Percentiles rank a stretch among this genome's conserved stretches.
These are phyloP conservation scores for Phialophora macrospora DNA, from an alignment of 2,329 filamentous ascomycete genomes.

Conservation along the genomic window DNA sequence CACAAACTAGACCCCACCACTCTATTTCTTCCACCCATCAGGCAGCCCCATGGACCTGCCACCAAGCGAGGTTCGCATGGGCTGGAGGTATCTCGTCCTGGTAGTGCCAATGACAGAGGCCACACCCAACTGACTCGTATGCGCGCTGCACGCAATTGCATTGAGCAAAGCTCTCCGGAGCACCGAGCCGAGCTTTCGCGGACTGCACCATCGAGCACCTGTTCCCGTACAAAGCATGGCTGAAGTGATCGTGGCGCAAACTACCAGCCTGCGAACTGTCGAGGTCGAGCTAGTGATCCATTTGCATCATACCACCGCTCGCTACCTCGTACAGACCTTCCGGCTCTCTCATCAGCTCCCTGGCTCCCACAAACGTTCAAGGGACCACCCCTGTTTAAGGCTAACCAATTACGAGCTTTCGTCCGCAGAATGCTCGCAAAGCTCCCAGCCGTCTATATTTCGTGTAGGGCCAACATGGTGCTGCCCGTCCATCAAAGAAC, in stretches of 20 bases:
- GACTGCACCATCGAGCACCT: background rate
- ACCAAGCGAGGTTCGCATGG: constrained; percentile 15
- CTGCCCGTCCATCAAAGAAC: constrained; percentile 3
- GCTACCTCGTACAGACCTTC: background rate
- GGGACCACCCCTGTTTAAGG: constrained; percentile 15
- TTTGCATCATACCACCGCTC: background rate
- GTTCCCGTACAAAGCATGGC: background rate
- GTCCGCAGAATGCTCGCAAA: constrained; percentile 9
- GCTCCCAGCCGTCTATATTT: constrained; percentile 32
- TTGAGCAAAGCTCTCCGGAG: constrained; percentile 1
- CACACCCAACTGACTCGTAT: background rate
- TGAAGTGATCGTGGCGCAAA: background rate
- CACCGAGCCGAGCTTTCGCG: background rate
- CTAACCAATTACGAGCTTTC: constrained; percentile 17
- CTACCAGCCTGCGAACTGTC: background rate
- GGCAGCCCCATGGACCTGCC: constrained; percentile 1
- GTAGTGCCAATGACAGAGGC: background rate
- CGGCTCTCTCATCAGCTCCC: background rate
- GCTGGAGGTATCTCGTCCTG: too few species aligned
- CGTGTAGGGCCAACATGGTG: constrained; percentile 6
- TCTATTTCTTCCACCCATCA: constrained; percentile 12
- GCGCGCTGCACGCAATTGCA: background rate
- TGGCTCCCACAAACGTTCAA: constrained; percentile 6
- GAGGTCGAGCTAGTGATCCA: background rate
- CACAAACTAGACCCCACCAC: constrained; percentile 1